Evolutionary conservation across 805 yeast species (phyloP).

Genomic region (Wickerhamiella nectarea): DNA sequence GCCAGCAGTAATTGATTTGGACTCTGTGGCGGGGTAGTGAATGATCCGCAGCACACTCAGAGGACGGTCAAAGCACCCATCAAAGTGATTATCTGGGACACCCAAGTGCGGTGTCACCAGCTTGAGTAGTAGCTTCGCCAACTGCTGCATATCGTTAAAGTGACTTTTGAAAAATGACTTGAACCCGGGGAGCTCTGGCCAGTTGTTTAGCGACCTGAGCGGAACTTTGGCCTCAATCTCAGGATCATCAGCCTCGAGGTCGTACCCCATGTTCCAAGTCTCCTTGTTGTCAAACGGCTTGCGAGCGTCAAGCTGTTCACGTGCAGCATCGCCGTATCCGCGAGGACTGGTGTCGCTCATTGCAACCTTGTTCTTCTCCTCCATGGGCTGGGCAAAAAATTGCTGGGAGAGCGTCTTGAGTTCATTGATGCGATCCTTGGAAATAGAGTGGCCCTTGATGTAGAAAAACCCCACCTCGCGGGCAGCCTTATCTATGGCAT

Average conservation of each 20-base stretch:
- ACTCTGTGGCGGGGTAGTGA: slow-evolving; percentile 38
- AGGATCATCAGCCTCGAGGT: slow-evolving; percentile 11
- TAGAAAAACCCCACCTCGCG: slow-evolving; percentile 44
- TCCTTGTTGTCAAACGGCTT: slow-evolving; percentile 44
- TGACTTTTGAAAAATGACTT: slow-evolving; percentile 31
- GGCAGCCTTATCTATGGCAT: slow-evolving; percentile 31
- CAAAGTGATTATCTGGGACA: slow-evolving; percentile 33
- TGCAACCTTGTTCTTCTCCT: slow-evolving; percentile 33
- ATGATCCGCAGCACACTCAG: slow-evolving; percentile 46
- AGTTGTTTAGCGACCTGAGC: slow-evolving; percentile 43
- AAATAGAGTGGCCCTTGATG: slow-evolving; percentile 35
- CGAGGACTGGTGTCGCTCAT: slow-evolving; percentile 43
- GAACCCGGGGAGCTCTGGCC: slow-evolving; percentile 35
- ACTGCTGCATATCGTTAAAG: slow-evolving; percentile 31
- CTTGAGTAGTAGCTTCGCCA: slow-evolving; percentile 32
- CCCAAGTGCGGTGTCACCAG: slow-evolving; percentile 46
- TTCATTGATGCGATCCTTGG: slow-evolving; percentile 28
- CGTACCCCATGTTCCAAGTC: slow-evolving; percentile 41
- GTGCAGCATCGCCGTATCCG: slow-evolving; percentile 46
- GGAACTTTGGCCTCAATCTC: slow-evolving; percentile 24
- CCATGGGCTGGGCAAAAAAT: slow-evolving; percentile 36
- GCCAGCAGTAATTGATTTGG: slow-evolving; percentile 33
- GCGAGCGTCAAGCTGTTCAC: slow-evolving; percentile 43
- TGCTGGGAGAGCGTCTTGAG: slow-evolving; percentile 28
- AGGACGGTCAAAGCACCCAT: slow-evolving; percentile 35